Percentiles rank a stretch among this genome's conserved stretches.
Conservation (phyloP, 2,329 filamentous ascomycete genomes). For the Lachnum nothofagi region DNA sequence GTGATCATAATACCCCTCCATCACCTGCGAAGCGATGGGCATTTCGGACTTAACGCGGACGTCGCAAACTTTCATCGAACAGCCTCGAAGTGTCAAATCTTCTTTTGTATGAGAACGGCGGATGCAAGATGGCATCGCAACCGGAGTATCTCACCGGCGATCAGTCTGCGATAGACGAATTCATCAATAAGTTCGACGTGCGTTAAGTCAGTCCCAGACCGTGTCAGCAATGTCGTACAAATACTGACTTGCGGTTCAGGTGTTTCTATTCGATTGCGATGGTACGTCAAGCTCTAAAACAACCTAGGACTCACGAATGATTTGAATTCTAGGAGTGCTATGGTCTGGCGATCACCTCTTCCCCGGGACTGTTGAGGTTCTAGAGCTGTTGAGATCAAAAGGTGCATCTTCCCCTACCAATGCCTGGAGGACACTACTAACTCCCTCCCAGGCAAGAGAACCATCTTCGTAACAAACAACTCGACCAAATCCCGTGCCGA, state of each 20-base stretch:
- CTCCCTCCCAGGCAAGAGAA: slow-evolving; percentile 65
- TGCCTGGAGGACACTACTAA: slow-evolving; percentile 3
- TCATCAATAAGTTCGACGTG: slow-evolving; percentile 89
- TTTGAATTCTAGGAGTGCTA: slow-evolving; percentile 63
- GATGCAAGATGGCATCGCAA: slow-evolving; percentile 6
- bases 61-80: too few relatives aligned
- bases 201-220: slow-evolving; percentile 39
- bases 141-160: slow-evolving; percentile 75
- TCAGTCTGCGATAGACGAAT: slow-evolving; percentile 68
- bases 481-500: slow-evolving; percentile 91
- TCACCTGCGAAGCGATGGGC: too few relatives aligned
- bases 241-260: slow-evolving; percentile 47
- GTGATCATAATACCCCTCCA: too few relatives aligned
- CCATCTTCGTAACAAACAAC: slow-evolving; percentile 98
- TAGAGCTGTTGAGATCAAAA: slow-evolving; percentile 75
- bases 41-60: too few relatives aligned
- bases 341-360: slow-evolving; percentile 95
- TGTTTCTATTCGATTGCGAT: slow-evolving; percentile 95
- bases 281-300: slow-evolving; percentile 49
- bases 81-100: neutral
- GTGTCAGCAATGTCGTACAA: slow-evolving; percentile 2
- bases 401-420: slow-evolving; percentile 40
- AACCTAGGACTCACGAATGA: slow-evolving; percentile 13
- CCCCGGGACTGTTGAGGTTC: slow-evolving; percentile 75
- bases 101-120: too few relatives aligned